A percentile compares a stretch with the other conserved stretches of the same genome.
These are phyloP conservation scores for Bromus sterilis DNA, from an alignment of 176 grass and related monocot species.

Conservation along the genomic window DNA sequence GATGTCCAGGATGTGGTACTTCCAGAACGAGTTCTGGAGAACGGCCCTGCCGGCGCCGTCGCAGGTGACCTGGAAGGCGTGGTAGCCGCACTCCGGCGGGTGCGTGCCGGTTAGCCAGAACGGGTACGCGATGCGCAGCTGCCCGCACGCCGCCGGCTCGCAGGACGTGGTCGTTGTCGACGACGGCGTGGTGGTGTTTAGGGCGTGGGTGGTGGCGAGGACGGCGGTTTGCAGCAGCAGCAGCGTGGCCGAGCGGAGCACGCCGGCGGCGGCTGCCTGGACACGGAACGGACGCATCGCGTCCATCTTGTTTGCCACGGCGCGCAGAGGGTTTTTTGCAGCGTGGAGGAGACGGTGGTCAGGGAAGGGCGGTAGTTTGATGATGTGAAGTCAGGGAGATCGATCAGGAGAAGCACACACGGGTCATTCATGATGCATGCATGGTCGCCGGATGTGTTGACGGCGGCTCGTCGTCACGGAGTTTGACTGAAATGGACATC, in stretches of 20 bases:
- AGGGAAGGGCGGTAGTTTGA: not conserved
- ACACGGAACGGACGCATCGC: not conserved
- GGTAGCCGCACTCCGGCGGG: conserved; percentile 17
- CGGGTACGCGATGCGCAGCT: conserved; percentile 24
- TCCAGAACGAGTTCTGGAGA: not conserved
- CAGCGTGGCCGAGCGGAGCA: not conserved
- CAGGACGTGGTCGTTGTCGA: not conserved
- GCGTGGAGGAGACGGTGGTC: not conserved
- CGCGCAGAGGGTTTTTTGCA: not conserved
- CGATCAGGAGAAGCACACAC: not conserved
- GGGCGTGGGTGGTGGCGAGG: not conserved
- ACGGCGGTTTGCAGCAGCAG: not conserved
- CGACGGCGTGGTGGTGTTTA: not conserved
- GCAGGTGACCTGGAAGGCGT: conserved; percentile 7
- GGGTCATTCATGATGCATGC: not conserved
- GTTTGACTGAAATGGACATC: not conserved
- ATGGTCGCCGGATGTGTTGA: not conserved
- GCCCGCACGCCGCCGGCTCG: conserved; percentile 15
- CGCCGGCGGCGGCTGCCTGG: not conserved
- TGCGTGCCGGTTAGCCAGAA: conserved; percentile 40
- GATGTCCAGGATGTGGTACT: not conserved
- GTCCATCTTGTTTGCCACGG: not conserved
- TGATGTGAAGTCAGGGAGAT: no score
- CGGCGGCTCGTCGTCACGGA: not conserved
- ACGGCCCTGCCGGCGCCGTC: not conserved